Evolutionary conservation across 2,329 filamentous ascomycete genomes (phyloP).

Genomic region (Gnomoniopsis smithogilvyi): DNA sequence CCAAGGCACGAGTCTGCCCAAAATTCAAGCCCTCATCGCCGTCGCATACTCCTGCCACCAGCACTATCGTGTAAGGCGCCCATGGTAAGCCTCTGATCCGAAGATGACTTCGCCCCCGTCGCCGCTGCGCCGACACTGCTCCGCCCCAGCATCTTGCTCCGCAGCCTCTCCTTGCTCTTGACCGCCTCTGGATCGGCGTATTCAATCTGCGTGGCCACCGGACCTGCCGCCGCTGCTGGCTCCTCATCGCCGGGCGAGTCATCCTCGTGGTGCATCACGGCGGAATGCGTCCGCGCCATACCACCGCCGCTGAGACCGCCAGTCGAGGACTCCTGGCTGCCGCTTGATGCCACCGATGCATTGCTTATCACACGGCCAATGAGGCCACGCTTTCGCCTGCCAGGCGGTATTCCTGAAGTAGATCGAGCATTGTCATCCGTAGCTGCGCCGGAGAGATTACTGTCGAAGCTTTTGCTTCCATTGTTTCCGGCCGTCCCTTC

Average conservation of each 20-base stretch:
- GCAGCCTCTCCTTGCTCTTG: conserved; percentile 39
- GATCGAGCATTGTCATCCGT: conserved; percentile 12
- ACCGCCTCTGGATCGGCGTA: conserved; percentile 51
- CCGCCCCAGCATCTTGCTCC: conserved; percentile 40
- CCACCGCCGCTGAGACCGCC: not conserved
- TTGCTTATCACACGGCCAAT: conserved; percentile 59
- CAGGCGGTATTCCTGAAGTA: conserved; percentile 14
- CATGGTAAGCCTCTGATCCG: too few species aligned
- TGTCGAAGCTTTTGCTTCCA: conserved; percentile 1
- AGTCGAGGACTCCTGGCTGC: conserved; percentile 37
- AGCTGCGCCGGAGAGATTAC: not conserved
- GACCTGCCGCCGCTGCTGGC: conserved; percentile 21
- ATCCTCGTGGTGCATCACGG: conserved; percentile 6
- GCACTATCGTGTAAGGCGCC: too few species aligned
- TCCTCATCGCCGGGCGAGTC: conserved; percentile 21
- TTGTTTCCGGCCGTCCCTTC: conserved; percentile 23
- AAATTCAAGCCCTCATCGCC: too few species aligned
- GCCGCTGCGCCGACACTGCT: not conserved
- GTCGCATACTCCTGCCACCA: too few species aligned
- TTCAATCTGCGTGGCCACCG: conserved; percentile 49
- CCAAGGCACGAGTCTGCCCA: too few species aligned
- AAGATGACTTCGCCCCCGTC: too few species aligned
- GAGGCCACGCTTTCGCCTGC: conserved; percentile 44
- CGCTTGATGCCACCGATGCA: conserved; percentile 48
- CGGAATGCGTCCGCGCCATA: conserved; percentile 11